Evolutionary conservation across 805 yeast genomes (phyloP).

Genomic region (Candida khao-thaluensis): DNA sequence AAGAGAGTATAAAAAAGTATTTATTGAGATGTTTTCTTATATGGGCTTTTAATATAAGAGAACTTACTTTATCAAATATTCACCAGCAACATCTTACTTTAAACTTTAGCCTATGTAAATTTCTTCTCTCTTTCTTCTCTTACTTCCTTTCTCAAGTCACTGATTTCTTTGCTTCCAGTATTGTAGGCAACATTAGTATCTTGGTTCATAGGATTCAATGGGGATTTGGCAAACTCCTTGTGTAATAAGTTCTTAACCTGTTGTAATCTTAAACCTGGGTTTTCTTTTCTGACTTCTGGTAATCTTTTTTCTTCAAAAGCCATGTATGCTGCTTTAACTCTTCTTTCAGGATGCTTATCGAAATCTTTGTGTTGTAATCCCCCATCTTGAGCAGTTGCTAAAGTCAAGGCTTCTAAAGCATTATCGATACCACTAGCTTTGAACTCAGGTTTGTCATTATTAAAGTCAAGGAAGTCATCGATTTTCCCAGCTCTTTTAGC

Average conservation of each 20-base stretch:
- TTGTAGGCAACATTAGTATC: constrained; percentile 61
- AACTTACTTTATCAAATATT: too few relatives aligned
- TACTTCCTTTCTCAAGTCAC: constrained; percentile 46
- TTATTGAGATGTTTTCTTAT: too few relatives aligned
- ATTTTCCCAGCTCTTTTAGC: constrained; percentile 58
- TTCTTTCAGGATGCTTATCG: constrained; percentile 86
- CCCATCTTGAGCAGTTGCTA: constrained; percentile 52
- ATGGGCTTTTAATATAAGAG: too few relatives aligned
- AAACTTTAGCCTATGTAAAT: too few relatives aligned
- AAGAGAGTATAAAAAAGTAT: too few relatives aligned
- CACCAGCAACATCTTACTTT: too few relatives aligned
- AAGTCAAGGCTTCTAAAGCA: constrained; percentile 74
- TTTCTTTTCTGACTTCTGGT: constrained; percentile 71
- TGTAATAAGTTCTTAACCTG: constrained; percentile 71
- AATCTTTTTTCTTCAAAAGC: constrained; percentile 70
- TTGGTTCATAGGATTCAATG: constrained; percentile 84
- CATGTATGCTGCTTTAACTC: constrained; percentile 76
- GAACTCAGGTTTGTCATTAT: constrained; percentile 50
- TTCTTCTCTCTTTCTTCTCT: constrained; percentile 45
- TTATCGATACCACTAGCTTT: constrained; percentile 74
- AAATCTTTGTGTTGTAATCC: constrained; percentile 61
- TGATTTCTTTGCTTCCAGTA: constrained; percentile 55
- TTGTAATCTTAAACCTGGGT: constrained; percentile 76
- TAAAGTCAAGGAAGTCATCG: constrained; percentile 63
- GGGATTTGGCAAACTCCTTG: constrained; percentile 79